Base-by-base conservation (phyloP, 2,329 filamentous ascomycete genomes). In the Pestalotiopsis sp. region DNA sequence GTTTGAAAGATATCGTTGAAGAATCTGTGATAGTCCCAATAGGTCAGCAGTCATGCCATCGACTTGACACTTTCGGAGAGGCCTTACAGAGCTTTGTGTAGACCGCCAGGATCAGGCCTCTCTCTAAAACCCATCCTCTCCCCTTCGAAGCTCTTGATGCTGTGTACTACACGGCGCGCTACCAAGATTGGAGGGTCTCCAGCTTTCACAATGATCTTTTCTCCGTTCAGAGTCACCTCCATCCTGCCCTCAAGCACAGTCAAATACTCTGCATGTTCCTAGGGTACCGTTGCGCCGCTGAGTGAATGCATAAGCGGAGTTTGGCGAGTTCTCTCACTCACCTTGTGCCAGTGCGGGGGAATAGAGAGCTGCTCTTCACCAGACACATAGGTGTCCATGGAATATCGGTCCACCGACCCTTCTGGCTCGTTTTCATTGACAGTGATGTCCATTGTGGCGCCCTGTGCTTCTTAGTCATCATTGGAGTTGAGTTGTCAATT, bases 201-300 rank as follows among this genome's bases (percentile, higher is more conserved):
- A 2, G 66, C 66, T 20, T 23, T 23, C 9, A 64, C 11, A 11
- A 57, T 17, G 4, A 39, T 36, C 41, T 56, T 57, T n/a, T 39
- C 20, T 14, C 66, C 66, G 45, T 68, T 45, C 7, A 68, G 13
- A n/a, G 58, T 64, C 6, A 68, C 27, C 38, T 64, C 61, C 27
- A 68, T 17, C 45, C 66, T 36, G n/a, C 66, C 66, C n/a, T 68
- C 59, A 17, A 68, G 59, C 14, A 68, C 66, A 20, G 31, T 58
- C 14, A 64, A 56, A 27, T 64, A 39, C 59, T 68, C 66, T 17
- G 59, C 20, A n/a, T 68, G 66, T 4, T 57, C 14, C 66, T 68
- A 23, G 5, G 23, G 23, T 41, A 41, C n/a, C 20, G 1, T 36
- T 41, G 12, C 20, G 11, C 23, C 13, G 20, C 11, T 61, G 7